Conservation (phyloP, 768 basidiomycete genomes). For the Gymnopilus junonius region DNA sequence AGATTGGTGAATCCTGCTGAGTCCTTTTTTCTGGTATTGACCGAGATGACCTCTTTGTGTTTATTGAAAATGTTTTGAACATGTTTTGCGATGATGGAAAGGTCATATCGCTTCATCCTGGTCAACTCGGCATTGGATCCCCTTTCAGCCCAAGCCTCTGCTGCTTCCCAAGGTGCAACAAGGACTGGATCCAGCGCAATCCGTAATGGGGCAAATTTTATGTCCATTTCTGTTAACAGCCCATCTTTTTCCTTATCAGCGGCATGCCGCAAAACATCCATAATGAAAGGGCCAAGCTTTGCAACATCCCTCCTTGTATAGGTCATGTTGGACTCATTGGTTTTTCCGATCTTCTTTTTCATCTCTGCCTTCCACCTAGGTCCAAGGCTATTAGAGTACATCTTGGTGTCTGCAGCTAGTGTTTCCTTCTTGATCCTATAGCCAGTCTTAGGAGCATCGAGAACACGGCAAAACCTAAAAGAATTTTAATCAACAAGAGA, state of each 20-base stretch:
- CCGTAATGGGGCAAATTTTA: constrained; percentile 22
- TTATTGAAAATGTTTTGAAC: constrained; percentile 16
- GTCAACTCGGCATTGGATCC: constrained; percentile 2
- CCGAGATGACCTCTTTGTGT: constrained; percentile 4
- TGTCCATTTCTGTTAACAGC: constrained; percentile 31
- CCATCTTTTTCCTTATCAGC: constrained; percentile 27
- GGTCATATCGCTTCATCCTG: constrained; percentile 18
- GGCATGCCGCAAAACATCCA: constrained; percentile 40
- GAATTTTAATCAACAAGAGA: neutral
- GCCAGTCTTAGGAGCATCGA: constrained; percentile 68
- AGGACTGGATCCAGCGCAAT: constrained; percentile 31
- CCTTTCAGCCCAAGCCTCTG: constrained; percentile 18
- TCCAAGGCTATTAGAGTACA: constrained; percentile 15
- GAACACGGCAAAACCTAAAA: constrained; percentile 49
- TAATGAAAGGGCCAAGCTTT: constrained; percentile 38
- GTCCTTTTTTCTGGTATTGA: constrained; percentile 1
- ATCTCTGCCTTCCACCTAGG: constrained; percentile 28
- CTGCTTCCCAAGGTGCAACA: constrained; percentile 25
- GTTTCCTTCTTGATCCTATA: constrained; percentile 41
- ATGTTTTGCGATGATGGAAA: constrained; percentile 21
- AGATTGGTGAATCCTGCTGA: constrained; percentile 31
- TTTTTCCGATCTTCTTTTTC: constrained; percentile 14
- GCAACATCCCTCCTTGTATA: constrained; percentile 23
- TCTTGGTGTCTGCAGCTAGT: constrained; percentile 20
- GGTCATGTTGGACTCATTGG: constrained; percentile 21